phyloP scores from a whole-genome alignment of 1,284 basidiomycete species.

The Ustilago loliicola region DNA sequence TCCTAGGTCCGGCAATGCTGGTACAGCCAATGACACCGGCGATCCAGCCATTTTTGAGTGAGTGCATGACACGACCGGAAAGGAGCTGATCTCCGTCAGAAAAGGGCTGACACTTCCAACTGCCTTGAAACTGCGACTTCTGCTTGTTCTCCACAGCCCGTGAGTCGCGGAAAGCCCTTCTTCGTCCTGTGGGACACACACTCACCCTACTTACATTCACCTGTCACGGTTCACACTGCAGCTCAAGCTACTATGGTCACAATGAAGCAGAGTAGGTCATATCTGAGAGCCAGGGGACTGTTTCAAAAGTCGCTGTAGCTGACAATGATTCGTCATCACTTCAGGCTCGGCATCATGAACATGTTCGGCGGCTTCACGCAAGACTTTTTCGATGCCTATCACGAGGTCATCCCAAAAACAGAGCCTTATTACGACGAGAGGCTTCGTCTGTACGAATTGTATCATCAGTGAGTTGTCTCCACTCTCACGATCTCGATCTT shows the following conservation, averaged over 20 bases:
- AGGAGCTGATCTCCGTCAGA: background rate
- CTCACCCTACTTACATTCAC: background rate
- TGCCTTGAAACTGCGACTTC: background rate
- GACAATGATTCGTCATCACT: background rate
- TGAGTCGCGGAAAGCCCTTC: background rate
- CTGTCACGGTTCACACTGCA: background rate
- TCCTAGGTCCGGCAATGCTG: slow-evolving; percentile 46
- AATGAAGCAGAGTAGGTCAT: slow-evolving; percentile 47
- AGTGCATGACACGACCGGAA: background rate
- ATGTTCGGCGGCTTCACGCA: slow-evolving; percentile 52
- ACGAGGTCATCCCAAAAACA: slow-evolving; percentile 29
- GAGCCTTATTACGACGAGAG: slow-evolving; percentile 42
- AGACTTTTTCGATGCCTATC: slow-evolving; percentile 53
- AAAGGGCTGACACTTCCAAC: background rate
- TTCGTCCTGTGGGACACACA: background rate
- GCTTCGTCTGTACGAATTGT: slow-evolving; percentile 41
- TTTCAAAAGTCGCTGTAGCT: background rate
- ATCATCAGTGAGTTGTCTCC: slow-evolving; percentile 43
- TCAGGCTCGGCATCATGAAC: slow-evolving; percentile 49
- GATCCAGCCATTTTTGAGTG: slow-evolving; percentile 45
- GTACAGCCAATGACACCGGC: slow-evolving; percentile 28
- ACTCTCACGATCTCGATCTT: background rate
- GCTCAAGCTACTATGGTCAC: slow-evolving; percentile 52
- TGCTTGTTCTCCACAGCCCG: slow-evolving; percentile 12
- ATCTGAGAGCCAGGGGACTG: background rate